Percentiles rank a stretch among this genome's conserved stretches.
These are phyloP conservation scores for Neonectria ditissima DNA, from an alignment of 2,329 filamentous ascomycete genomes.

Conservation along the genomic window DNA sequence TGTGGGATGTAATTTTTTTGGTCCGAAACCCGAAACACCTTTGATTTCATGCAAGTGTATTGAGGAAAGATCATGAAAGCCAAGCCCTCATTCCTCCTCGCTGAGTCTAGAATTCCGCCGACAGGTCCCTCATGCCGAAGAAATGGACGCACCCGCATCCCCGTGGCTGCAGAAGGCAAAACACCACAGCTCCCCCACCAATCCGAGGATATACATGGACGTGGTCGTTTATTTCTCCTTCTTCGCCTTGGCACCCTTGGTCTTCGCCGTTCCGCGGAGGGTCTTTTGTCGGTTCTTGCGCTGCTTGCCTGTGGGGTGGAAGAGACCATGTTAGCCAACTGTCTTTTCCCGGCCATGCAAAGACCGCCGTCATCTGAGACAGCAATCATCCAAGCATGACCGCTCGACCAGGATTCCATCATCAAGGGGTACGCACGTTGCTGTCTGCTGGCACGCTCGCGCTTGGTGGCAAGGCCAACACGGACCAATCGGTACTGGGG, in stretches of 20 bases:
- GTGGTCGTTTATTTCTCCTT: constrained; percentile 83
- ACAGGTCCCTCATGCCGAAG: constrained; percentile 45
- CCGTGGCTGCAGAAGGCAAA: constrained; percentile 46
- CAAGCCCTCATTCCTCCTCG: constrained; percentile 43
- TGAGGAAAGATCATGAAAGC: constrained; percentile 48
- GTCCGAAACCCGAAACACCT: constrained; percentile 57
- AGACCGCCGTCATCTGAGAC: background rate
- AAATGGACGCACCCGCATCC: constrained; percentile 45
- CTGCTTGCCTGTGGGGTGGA: constrained; percentile 85
- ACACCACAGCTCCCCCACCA: constrained; percentile 46
- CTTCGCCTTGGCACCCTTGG: constrained; percentile 94
- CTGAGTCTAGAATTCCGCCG: constrained; percentile 48
- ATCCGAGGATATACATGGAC: constrained; percentile 49
- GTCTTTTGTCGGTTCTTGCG: constrained; percentile 99
- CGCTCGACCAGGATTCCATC: background rate
- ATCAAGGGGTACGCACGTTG: constrained; percentile 81
- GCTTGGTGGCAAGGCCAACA: constrained; percentile 91
- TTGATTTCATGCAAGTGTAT: constrained; percentile 59
- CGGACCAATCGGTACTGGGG: constrained; percentile 96
- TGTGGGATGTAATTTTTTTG: constrained; percentile 45
- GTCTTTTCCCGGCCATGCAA: constrained; percentile 13
- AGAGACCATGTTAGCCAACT: constrained; percentile 20
- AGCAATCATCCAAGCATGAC: background rate
- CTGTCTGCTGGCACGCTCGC: constrained; percentile 97
- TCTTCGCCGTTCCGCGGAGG: constrained; percentile 97